Conservation (phyloP, 2,329 filamentous ascomycete species). For the Trichoderma sp. region DNA sequence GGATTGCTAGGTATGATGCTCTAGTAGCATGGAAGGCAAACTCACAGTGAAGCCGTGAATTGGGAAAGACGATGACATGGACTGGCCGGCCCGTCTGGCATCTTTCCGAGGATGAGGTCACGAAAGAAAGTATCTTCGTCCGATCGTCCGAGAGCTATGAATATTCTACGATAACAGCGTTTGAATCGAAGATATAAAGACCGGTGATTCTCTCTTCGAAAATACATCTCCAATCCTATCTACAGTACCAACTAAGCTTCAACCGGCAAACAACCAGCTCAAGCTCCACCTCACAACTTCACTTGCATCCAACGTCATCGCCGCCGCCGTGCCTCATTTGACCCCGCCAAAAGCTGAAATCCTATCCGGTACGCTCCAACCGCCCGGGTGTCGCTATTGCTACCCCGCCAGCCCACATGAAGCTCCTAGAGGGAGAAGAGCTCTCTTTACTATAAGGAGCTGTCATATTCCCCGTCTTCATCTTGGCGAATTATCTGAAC, state of each 20-base stretch:
- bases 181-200: not conserved
- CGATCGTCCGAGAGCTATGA: not conserved
- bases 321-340: not conserved
- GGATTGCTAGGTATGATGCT: not conserved
- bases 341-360: conserved; percentile 18
- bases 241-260: not conserved
- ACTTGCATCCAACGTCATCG: conserved; percentile 19
- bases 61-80: not conserved
- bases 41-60: not conserved
- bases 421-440: not conserved
- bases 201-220: not conserved
- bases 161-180: not conserved
- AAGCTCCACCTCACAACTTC: not conserved
- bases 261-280: not conserved
- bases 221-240: not conserved
- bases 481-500: too few relatives aligned
- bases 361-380: conserved; percentile 6
- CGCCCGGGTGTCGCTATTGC: not conserved
- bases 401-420: conserved; percentile 9
- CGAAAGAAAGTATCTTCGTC: not conserved
- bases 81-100: not conserved
- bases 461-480: too few relatives aligned
- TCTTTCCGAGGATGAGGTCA: not conserved
- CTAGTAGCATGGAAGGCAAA: not conserved
- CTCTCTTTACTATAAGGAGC: not conserved